Base-by-base conservation (phyloP, 1,139 yeast genomes). In the Suhomyces anneliseae region DNA sequence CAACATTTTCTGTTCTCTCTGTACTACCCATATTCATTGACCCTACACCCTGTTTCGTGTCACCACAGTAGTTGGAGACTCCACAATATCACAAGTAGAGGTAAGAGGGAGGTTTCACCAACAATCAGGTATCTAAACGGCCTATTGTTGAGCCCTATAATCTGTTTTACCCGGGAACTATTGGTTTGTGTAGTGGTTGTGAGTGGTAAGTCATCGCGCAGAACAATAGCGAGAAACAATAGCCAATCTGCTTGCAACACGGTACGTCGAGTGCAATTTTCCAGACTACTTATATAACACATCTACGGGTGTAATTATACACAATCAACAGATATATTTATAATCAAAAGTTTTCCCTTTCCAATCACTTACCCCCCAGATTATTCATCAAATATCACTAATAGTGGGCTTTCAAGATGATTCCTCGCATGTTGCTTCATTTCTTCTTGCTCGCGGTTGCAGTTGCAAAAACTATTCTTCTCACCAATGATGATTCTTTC, bases 401-500 rank as follows among this genome's bases (percentile, higher is more conserved):
- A 14, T 19, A 19, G 9, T 29, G 9, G 7, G 32, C 9, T 29
- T 29, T 29, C 3, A 29, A 29, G 32, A 29, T 29, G 32, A 11
- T 29, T 29, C 3, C 32, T 9, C 11, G 32, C 7, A 39, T 43
- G 42, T 27, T 38, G 32, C 27, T 34, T 33, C 36, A 43, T 26
- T 45, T 47, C 15, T 46, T 42, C 32, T 39, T 46, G 19, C 9
- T 38, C 31, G 44, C 49, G 10, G 32, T 40, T 27, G 42, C 46
- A 34, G 27, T 35, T 19, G 48, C 49, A 36, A 63, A 65, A 48
- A 65, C 68, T 34, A 62, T 68, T 41, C 56, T 68, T 43, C 59
- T 68, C 40, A 65, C 70, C 44, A 68, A 68, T 45, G 72, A 68
- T 45, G 72, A 68, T 47, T 61, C 66, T 3, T 68, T 64, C 62